phyloP scores from a whole-genome alignment of 1,139 yeast species.

The Candida sp. region DNA sequence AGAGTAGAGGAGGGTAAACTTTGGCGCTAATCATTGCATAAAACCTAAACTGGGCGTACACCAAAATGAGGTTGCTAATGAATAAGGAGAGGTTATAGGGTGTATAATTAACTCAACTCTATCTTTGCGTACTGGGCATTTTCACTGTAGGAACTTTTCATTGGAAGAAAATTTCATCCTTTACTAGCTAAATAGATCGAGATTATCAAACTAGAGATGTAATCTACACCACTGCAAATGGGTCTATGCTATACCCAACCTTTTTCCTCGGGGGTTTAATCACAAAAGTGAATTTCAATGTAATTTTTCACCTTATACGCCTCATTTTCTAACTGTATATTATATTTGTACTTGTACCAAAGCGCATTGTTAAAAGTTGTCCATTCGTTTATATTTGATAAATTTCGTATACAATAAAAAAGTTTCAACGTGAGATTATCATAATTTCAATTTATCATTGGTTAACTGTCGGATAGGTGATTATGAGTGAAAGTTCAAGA shows the following conservation, averaged over 20 bases:
- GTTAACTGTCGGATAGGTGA: neutral
- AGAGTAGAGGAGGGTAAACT: neutral
- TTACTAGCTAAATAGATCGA: no score
- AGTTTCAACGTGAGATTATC: neutral
- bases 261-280: no score
- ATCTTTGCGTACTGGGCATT: neutral
- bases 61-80: neutral
- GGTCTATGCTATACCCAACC: no score
- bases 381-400: neutral
- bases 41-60: neutral
- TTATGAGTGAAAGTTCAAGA: constrained; percentile 35
- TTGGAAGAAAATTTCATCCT: no score
- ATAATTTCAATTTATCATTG: neutral
- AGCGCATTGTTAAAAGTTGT: neutral
- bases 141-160: neutral
- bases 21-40: neutral
- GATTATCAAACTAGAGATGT: no score
- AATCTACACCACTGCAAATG: no score
- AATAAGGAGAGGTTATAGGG: no score
- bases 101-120: neutral
- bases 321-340: neutral
- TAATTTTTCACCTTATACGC: neutral
- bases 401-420: neutral
- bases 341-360: neutral
- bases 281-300: neutral